These are phyloP conservation scores for Panicum virgatum DNA, from an alignment of 202 grass and related monocot genomes.

Conservation along the genomic window DNA sequence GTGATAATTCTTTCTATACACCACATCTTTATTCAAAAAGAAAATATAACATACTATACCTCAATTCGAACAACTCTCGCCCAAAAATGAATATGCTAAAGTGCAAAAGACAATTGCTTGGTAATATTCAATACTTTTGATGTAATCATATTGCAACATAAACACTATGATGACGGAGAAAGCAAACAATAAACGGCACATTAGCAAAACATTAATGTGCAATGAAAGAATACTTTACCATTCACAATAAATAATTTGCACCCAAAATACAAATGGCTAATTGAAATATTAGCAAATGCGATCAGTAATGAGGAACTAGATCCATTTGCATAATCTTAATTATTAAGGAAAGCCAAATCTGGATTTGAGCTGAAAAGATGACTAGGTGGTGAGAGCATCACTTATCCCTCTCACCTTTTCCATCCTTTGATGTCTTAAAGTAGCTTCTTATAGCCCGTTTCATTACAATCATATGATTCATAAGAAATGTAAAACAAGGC, in stretches of 20 bases:
- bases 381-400: neutral
- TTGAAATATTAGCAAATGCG: neutral
- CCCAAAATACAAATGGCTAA: neutral
- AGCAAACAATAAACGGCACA: neutral
- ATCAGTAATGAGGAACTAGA: neutral
- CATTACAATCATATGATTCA: neutral
- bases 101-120: too few relatives aligned
- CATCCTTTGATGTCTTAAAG: neutral
- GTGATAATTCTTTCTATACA: neutral
- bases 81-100: neutral
- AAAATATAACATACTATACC: neutral
- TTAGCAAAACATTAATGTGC: neutral
- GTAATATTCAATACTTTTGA: neutral
- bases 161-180: neutral
- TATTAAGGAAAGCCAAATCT: neutral
- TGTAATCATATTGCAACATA: neutral
- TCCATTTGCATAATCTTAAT: neutral
- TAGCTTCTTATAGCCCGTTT: neutral
- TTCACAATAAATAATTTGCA: neutral
- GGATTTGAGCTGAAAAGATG: neutral
- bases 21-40: neutral
- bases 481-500: neutral
- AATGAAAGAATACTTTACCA: neutral
- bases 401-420: neutral
- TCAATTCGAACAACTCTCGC: neutral